These are phyloP conservation scores for Aspergillus homomorphus DNA, from an alignment of 495 filamentous ascomycete genomes.

Conservation along the genomic window DNA sequence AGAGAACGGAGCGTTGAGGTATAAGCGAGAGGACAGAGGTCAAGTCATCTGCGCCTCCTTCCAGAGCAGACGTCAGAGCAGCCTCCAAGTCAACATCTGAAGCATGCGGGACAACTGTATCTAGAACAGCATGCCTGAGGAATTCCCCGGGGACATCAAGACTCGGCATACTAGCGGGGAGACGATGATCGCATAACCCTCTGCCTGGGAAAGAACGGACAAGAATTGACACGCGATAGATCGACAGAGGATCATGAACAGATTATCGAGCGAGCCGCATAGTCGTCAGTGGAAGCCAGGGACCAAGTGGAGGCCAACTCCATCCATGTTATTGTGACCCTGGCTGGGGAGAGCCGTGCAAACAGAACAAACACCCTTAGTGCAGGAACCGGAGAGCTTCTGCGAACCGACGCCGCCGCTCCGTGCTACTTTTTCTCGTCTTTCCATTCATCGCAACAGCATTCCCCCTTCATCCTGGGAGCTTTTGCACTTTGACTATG, in stretches of 20 bases:
- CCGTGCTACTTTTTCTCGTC: conserved; percentile 22
- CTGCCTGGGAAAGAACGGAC: not conserved
- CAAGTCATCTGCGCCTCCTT: conserved; percentile 45
- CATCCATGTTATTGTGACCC: conserved; percentile 1
- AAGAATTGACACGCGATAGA: not conserved
- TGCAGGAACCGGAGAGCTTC: conserved; percentile 18
- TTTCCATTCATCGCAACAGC: conserved; percentile 9
- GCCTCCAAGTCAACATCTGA: conserved; percentile 64
- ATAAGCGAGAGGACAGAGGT: conserved; percentile 48
- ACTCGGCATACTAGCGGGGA: conserved; percentile 36
- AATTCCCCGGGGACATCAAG: conserved; percentile 54
- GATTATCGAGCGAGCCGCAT: not conserved
- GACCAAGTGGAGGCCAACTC: conserved; percentile 8
- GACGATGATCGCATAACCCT: conserved; percentile 25
- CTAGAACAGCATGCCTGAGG: conserved; percentile 67
- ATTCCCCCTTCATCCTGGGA: not conserved
- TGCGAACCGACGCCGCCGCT: conserved; percentile 10
- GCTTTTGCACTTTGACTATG: conserved; percentile 44
- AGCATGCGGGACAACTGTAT: conserved; percentile 72
- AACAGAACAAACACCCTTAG: conserved; percentile 34
- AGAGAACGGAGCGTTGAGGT: conserved; percentile 52
- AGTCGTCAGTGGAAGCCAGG: not conserved
- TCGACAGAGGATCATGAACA: not conserved
- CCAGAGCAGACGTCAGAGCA: conserved; percentile 47
- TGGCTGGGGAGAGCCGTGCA: conserved; percentile 20